A percentile compares a stretch with the other conserved stretches of the same genome.
Evolutionary conservation across 805 yeast genomes (phyloP).

Genomic region (Schwanniomyces pseudopolymorphus): DNA sequence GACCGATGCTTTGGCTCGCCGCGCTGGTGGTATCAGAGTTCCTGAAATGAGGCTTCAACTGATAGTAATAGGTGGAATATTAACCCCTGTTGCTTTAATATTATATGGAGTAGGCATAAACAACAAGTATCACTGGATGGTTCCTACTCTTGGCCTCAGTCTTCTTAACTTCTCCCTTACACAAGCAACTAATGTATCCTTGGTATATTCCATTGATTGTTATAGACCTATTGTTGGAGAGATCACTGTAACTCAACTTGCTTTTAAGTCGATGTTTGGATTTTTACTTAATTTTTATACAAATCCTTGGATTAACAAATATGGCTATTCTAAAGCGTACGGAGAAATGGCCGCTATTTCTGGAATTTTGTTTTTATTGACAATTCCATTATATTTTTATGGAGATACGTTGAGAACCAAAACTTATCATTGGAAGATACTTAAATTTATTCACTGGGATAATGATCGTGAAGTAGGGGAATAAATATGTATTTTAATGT

Average conservation of each 20-base stretch:
- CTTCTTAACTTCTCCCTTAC: background rate
- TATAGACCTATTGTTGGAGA: slow-evolving; percentile 1
- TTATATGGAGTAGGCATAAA: background rate
- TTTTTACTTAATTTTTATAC: background rate
- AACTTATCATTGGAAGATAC: background rate
- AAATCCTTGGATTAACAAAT: background rate
- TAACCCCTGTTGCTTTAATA: background rate
- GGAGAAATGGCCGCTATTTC: slow-evolving; percentile 1
- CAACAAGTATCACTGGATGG: background rate
- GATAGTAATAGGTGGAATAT: background rate
- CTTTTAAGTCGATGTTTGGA: slow-evolving; percentile 1
- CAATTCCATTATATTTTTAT: background rate
- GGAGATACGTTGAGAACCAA: too few relatives aligned
- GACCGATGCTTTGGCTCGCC: background rate
- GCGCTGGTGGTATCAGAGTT: slow-evolving; percentile 25
- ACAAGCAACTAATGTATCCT: background rate
- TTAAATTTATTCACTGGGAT: background rate
- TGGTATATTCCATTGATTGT: background rate
- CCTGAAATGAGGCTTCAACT: slow-evolving; percentile 19
- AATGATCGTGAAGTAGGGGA: background rate
- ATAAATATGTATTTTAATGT: too few relatives aligned
- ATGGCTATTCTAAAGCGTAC: background rate
- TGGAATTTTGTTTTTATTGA: background rate
- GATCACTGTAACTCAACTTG: background rate
- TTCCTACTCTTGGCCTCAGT: slow-evolving; percentile 1